Conservation (phyloP, 2,329 filamentous ascomycete species). For the Colletotrichum aenigma region DNA sequence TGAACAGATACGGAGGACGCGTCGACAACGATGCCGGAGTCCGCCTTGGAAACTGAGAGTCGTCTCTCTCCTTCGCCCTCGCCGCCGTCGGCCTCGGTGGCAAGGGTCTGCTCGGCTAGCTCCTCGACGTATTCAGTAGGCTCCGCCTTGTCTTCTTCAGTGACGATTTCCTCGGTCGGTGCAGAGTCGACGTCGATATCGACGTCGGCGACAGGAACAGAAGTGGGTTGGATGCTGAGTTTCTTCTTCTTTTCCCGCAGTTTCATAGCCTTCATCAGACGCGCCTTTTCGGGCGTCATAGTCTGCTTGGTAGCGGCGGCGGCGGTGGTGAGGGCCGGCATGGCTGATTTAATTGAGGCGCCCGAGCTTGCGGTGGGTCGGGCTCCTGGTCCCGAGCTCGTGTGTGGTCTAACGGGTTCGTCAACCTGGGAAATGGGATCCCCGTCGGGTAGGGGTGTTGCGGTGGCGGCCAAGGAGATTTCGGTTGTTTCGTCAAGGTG, state of each 20-base stretch:
- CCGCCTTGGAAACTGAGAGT: constrained; percentile 49
- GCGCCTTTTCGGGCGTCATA: constrained; percentile 87
- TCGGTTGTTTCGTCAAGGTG: constrained; percentile 40
- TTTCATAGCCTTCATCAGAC: constrained; percentile 93
- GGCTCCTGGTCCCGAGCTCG: constrained; percentile 26
- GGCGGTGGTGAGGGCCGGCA: constrained; percentile 32
- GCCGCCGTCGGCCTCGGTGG: constrained; percentile 26
- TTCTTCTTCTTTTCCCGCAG: constrained; percentile 80
- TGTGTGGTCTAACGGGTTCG: constrained; percentile 34
- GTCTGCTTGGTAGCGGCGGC: constrained; percentile 49
- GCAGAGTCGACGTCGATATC: constrained; percentile 21
- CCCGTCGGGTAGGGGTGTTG: constrained; percentile 39
- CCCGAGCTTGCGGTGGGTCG: constrained; percentile 51
- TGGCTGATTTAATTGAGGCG: constrained; percentile 43
- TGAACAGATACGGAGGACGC: constrained; percentile 41
- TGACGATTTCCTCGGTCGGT: constrained; percentile 21
- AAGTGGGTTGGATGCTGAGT: constrained; percentile 35
- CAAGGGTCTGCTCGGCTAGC: constrained; percentile 22
- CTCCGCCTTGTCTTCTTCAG: constrained; percentile 17
- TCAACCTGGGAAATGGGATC: constrained; percentile 28
- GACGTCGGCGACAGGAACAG: constrained; percentile 28
- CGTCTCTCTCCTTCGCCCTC: constrained; percentile 32
- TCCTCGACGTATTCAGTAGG: constrained; percentile 24
- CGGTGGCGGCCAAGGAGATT: constrained; percentile 35
- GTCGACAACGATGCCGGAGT: constrained; percentile 61